These are phyloP conservation scores for Botrytis sinoallii DNA, from an alignment of 2,329 filamentous ascomycete species.

Conservation along the genomic window DNA sequence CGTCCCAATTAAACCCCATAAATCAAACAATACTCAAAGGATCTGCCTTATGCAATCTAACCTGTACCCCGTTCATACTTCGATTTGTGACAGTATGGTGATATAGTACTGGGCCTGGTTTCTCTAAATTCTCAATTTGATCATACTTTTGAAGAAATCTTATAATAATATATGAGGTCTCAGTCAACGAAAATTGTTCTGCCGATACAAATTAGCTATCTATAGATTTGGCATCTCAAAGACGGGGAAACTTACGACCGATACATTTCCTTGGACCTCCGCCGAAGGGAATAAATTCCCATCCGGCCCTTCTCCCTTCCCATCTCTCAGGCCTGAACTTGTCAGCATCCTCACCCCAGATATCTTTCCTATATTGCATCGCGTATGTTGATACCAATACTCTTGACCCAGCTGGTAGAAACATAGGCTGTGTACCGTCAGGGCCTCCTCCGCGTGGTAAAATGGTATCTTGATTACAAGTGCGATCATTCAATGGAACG, in stretches of 20 bases:
- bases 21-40: background rate
- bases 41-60: conserved; percentile 22
- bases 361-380: conserved; percentile 44
- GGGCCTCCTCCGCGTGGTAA: conserved; percentile 39
- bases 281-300: conserved; percentile 76
- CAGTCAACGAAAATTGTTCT: conserved; percentile 36
- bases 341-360: conserved; percentile 61
- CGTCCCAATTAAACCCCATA: background rate
- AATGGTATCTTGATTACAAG: conserved; percentile 44
- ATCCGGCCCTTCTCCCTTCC: conserved; percentile 54
- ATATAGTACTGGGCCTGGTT: conserved; percentile 14
- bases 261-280: conserved; percentile 68
- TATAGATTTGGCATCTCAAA: background rate
- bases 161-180: conserved; percentile 33
- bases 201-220: conserved; percentile 8
- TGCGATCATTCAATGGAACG: conserved; percentile 51
- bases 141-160: conserved; percentile 36
- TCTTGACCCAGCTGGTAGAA: conserved; percentile 33
- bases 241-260: conserved; percentile 44
- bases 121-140: conserved; percentile 26
- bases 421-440: conserved; percentile 36
- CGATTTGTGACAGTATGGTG: conserved; percentile 18
- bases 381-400: conserved; percentile 30
- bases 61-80: conserved; percentile 26
- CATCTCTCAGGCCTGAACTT: conserved; percentile 32